These are phyloP conservation scores for Cladosporium oxysporum DNA, from an alignment of 2,329 filamentous ascomycete species.

Conservation along the genomic window DNA sequence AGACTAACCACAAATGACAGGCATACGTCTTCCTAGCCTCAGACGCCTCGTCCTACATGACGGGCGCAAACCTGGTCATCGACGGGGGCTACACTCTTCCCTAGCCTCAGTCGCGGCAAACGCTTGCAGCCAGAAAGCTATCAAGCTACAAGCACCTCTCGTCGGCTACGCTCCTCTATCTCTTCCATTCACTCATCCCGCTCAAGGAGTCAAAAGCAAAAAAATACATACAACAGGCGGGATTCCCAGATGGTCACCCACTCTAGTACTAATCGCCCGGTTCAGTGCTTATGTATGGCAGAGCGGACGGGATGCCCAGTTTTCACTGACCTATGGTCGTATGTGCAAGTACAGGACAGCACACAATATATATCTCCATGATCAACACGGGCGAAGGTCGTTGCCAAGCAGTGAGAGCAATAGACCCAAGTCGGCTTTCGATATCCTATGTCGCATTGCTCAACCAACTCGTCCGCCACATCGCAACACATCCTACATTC, in stretches of 20 bases:
- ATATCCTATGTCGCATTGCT: too few species aligned
- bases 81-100: constrained; percentile 52
- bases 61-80: constrained; percentile 56
- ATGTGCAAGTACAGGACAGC: not conserved
- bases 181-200: not conserved
- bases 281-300: constrained; percentile 8
- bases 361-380: too few species aligned
- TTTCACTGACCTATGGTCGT: not conserved
- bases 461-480: too few species aligned
- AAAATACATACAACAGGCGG: constrained; percentile 7
- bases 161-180: not conserved
- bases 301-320: not conserved
- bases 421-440: too few species aligned
- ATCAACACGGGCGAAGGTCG: too few species aligned
- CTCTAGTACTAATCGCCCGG: constrained; percentile 7
- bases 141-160: not conserved
- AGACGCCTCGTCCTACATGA: constrained; percentile 79
- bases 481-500: too few species aligned
- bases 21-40: constrained; percentile 79
- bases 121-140: not conserved
- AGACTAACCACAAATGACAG: constrained; percentile 16
- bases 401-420: too few species aligned
- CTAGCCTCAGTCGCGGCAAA: constrained; percentile 40
- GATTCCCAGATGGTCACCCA: constrained; percentile 12
- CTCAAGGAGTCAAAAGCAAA: not conserved